These are phyloP conservation scores for Rachicladosporium sp. DNA, from an alignment of 2,329 filamentous ascomycete species.

Conservation along the genomic window DNA sequence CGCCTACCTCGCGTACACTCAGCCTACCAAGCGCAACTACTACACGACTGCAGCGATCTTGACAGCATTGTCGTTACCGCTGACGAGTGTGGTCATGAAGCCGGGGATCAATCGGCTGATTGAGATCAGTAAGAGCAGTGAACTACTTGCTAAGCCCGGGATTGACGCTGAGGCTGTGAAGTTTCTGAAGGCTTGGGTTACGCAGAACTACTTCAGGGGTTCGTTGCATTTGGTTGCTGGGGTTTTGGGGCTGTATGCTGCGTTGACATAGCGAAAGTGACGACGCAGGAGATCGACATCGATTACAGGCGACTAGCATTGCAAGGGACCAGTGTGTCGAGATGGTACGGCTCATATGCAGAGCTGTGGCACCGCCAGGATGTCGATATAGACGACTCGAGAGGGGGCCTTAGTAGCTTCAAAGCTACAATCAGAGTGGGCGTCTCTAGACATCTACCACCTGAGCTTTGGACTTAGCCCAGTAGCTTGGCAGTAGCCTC, in stretches of 20 bases:
- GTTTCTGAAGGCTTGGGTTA: neutral
- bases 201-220: constrained; percentile 24
- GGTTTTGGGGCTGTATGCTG: constrained; percentile 14
- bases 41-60: neutral
- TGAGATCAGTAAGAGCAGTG: neutral
- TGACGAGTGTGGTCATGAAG: neutral
- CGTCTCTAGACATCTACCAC: no score
- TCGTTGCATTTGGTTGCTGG: constrained; percentile 25
- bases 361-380: no score
- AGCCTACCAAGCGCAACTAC: neutral
- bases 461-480: no score
- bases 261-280: no score
- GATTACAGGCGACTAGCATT: no score
- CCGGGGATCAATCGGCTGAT: neutral
- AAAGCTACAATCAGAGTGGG: no score
- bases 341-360: no score
- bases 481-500: no score
- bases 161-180: neutral
- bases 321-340: no score
- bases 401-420: no score
- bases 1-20: neutral
- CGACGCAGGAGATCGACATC: no score
- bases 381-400: no score
- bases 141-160: neutral
- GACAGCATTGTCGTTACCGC: neutral